Evolutionary conservation across 352 stramenopile species (phyloP).

Genomic region (Pythium dissimile): DNA sequence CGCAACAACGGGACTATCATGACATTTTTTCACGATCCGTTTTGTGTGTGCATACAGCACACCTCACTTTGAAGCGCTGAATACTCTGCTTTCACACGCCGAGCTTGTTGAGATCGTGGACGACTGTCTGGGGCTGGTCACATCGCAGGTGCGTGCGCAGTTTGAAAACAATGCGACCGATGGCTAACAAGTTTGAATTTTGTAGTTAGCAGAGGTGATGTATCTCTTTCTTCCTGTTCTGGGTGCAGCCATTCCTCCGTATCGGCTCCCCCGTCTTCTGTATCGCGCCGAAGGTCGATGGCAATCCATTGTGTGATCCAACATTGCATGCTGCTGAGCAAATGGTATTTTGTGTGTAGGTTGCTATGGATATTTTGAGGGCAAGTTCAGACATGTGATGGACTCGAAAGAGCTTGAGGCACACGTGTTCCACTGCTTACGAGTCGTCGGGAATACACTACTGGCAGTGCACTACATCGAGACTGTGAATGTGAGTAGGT

Average conservation of each 20-base stretch:
- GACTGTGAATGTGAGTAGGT: constrained; percentile 28
- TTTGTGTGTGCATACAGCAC: constrained; percentile 1
- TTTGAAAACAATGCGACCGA: neutral
- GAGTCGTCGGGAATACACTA: constrained; percentile 75
- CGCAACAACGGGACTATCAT: neutral
- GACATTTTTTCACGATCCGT: neutral
- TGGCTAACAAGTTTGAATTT: neutral
- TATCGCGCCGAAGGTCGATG: constrained; percentile 48
- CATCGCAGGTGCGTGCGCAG: constrained; percentile 9
- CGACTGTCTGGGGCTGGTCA: constrained; percentile 11
- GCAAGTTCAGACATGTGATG: constrained; percentile 76
- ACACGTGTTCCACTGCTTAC: constrained; percentile 81
- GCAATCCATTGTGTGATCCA: no score
- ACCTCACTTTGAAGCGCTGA: constrained; percentile 10
- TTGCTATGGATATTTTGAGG: constrained; percentile 79
- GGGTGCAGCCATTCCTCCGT: constrained; percentile 64
- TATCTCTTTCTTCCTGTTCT: constrained; percentile 68
- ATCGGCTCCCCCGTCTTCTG: constrained; percentile 66
- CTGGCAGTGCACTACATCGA: constrained; percentile 51
- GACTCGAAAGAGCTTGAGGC: constrained; percentile 74
- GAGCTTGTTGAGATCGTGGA: constrained; percentile 28
- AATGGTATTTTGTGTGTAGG: constrained; percentile 18
- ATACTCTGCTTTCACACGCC: constrained; percentile 15
- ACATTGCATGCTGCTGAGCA: neutral
- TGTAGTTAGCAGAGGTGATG: constrained; percentile 65